Conservation (phyloP, 2,329 filamentous ascomycete genomes). For the Talaromyces sp. region DNA sequence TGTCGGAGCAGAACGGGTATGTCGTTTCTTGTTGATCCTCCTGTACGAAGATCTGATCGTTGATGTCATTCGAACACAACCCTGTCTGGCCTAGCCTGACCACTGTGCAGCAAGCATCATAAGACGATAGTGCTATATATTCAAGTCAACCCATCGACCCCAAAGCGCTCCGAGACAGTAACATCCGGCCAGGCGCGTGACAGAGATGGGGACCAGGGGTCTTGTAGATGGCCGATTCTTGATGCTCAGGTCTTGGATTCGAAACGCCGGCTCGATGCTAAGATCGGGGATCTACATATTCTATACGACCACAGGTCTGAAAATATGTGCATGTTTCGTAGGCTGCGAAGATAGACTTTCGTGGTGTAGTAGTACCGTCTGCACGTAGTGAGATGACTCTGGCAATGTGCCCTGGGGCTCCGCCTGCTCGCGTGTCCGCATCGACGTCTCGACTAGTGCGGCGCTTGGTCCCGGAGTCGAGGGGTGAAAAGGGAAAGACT, state of each 20-base stretch:
- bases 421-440: conserved; percentile 2
- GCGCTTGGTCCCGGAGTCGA: not conserved
- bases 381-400: not conserved
- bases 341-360: not conserved
- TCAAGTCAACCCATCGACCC: not conserved
- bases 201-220: conserved; percentile 3
- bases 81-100: not conserved
- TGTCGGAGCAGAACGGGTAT: conserved; percentile 12
- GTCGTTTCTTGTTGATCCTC: not conserved
- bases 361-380: not conserved
- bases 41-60: not conserved
- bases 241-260: not conserved
- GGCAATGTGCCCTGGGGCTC: not conserved
- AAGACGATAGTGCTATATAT: too few species aligned
- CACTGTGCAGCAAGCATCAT: not conserved
- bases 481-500: not conserved
- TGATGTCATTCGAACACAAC: not conserved
- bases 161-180: conserved; percentile 2
- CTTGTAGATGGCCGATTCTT: not conserved
- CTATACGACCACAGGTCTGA: not conserved
- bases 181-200: conserved; percentile 3
- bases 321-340: not conserved
- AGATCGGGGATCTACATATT: not conserved
- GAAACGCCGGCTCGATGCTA: conserved; percentile 12
- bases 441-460: not conserved